phyloP scores from a whole-genome alignment of 805 yeast genomes.

The Sporopachydermia quercuum region DNA sequence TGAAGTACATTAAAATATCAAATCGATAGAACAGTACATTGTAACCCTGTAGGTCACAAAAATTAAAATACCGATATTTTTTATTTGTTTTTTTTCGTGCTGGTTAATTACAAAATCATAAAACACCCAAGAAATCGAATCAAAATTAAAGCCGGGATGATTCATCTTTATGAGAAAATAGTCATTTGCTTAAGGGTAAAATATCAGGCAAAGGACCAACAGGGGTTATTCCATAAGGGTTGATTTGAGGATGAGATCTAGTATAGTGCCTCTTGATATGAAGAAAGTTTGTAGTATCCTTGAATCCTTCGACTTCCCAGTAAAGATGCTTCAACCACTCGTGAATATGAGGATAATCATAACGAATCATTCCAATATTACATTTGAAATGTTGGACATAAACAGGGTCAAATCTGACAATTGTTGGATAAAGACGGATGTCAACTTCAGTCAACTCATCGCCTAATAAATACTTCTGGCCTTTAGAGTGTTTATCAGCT shows the following conservation, averaged over 20 bases:
- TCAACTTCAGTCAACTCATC: conserved; percentile 78
- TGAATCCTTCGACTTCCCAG: conserved; percentile 64
- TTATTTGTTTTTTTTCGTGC: too few species aligned
- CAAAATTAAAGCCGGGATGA: too few species aligned
- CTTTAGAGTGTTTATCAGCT: conserved; percentile 24
- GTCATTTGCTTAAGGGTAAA: too few species aligned
- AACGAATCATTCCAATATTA: conserved; percentile 67
- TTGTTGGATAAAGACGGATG: conserved; percentile 72
- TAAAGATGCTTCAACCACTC: conserved; percentile 73
- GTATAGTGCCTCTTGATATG: conserved; percentile 91
- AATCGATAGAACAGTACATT: too few species aligned
- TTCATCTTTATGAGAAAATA: too few species aligned
- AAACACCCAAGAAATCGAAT: too few species aligned
- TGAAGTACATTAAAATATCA: too few species aligned
- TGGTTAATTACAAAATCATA: too few species aligned
- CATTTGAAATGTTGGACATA: conserved; percentile 94
- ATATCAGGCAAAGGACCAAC: conserved; percentile 79
- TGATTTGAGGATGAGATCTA: conserved; percentile 64
- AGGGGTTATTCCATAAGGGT: conserved; percentile 76
- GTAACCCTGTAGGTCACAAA: too few species aligned
- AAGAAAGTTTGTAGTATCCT: conserved; percentile 68
- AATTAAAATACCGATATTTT: too few species aligned
- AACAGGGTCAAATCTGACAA: conserved; percentile 82
- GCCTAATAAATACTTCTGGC: conserved; percentile 36
- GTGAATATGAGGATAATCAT: conserved; percentile 63